Evolutionary conservation across 2,329 filamentous ascomycete genomes (phyloP), one percentile per base, ranked within the genome.

Genomic region (Nemania serpens): DNA sequence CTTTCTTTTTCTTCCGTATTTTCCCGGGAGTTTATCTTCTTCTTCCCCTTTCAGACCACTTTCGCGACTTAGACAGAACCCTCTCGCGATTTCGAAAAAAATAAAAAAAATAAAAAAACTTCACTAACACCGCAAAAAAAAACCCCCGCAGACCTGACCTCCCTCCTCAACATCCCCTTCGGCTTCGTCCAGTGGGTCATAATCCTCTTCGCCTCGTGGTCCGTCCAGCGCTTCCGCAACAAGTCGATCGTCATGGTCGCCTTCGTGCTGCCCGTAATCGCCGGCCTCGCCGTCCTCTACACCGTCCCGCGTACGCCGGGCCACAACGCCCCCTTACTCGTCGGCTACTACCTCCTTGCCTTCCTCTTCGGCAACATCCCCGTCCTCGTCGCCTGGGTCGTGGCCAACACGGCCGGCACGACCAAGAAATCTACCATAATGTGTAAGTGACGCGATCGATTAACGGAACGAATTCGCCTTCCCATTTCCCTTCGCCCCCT

Each of bases 331-430:
- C 74, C 78, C 0, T 69, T 88, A 2, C 76, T 90, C 2, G 81
- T 78, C 0, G 86, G 82, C 0, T 90, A 89, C 72, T 90, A 90
- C 66, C 76, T 90, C 1, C 79, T 89, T 0, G 83, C 86, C 0
- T 90, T 89, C 71, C 75, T 90, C 9, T 90, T 86, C 62, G 86
- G 85, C 1, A 84, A 82, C 1, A 89, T 88, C 66, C 87, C 87
- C 0, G 76, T 91, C 10, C 83, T 89, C 25, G 84, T 90, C 0
- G 82, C 84, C 0, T 91, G 88, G 88, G 86, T 90, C 59, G 81
- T 90, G 5, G 85, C 83, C 7, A 91, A 91, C 71, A 89, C 86
- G 0, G 88, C 80, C 0, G 88, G 88, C 6, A 84, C 82, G 15
- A 89, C 87, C 2, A 90, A 91, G 74, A 88, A 88, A 69, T 86